A percentile compares a stretch with the other conserved stretches of the same genome.
Evolutionary conservation across 1,139 yeast genomes (phyloP).

Genomic region (Suhomyces yuchorum): DNA sequence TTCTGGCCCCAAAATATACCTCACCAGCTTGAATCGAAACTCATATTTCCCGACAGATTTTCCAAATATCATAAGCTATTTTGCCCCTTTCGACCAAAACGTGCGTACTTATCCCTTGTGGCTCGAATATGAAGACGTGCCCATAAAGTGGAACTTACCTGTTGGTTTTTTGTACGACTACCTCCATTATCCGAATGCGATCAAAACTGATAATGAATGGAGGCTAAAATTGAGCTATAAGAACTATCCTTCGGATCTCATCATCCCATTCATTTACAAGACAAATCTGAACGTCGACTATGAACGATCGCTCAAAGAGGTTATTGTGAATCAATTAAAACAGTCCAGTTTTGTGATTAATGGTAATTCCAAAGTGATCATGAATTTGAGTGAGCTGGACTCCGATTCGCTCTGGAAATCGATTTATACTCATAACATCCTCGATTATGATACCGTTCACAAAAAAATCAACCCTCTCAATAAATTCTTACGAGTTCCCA

Average conservation of each 20-base stretch:
- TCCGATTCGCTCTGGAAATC: slow-evolving; percentile 60
- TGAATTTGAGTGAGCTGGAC: slow-evolving; percentile 68
- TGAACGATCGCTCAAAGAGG: slow-evolving; percentile 41
- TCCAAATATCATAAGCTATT: slow-evolving; percentile 43
- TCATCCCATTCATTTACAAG: slow-evolving; percentile 49
- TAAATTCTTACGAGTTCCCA: slow-evolving; percentile 52
- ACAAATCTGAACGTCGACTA: slow-evolving; percentile 24
- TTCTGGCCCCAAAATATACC: slow-evolving; percentile 21
- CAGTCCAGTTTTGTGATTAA: slow-evolving; percentile 74
- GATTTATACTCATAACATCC: slow-evolving; percentile 38
- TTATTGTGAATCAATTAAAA: slow-evolving; percentile 76
- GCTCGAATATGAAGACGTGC: slow-evolving; percentile 67
- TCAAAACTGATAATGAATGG: slow-evolving; percentile 40
- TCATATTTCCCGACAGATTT: slow-evolving; percentile 60
- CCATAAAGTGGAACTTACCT: slow-evolving; percentile 80
- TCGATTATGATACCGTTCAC: slow-evolving; percentile 24
- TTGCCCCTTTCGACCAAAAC: slow-evolving; percentile 39
- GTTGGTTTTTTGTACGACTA: slow-evolving; percentile 70
- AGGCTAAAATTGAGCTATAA: slow-evolving; percentile 44
- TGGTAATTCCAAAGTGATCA: slow-evolving; percentile 72
- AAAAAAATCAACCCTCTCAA: slow-evolving; percentile 39
- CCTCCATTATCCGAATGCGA: slow-evolving; percentile 25
- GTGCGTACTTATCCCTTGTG: slow-evolving; percentile 46
- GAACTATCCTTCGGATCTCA: slow-evolving; percentile 50
- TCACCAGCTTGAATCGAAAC: slow-evolving; percentile 41